phyloP scores from a whole-genome alignment of 1,284 basidiomycete species.

The Fomitopsis schrenkii region DNA sequence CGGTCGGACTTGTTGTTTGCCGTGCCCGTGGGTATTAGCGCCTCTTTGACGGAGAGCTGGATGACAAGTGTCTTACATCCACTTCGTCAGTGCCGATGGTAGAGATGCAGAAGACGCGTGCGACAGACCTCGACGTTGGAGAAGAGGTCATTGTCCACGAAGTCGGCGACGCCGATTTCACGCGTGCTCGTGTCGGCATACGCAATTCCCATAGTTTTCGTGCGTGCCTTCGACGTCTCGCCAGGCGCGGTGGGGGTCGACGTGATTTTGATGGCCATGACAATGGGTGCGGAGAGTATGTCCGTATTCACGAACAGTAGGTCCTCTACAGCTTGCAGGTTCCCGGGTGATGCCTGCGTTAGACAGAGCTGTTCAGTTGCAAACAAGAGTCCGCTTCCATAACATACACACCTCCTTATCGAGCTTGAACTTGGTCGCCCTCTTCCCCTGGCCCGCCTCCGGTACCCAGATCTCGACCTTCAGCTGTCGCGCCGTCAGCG shows the following conservation, averaged over 20 bases:
- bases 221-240: constrained; percentile 43
- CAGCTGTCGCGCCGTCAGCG: constrained; percentile 87
- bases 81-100: neutral
- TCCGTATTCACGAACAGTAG: constrained; percentile 86
- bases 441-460: constrained; percentile 72
- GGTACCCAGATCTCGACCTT: constrained; percentile 91
- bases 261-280: constrained; percentile 84
- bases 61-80: constrained; percentile 80
- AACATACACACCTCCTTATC: constrained; percentile 60
- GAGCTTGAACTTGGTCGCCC: constrained; percentile 67
- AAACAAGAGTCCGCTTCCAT: neutral
- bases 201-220: constrained; percentile 65
- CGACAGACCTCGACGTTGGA: constrained; percentile 85
- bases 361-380: too few species aligned
- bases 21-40: constrained; percentile 70
- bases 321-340: constrained; percentile 92
- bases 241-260: constrained; percentile 43
- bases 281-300: constrained; percentile 82
- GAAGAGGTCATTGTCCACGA: constrained; percentile 93
- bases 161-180: constrained; percentile 80
- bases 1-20: constrained; percentile 65
- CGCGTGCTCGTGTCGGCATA: constrained; percentile 77
- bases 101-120: neutral
- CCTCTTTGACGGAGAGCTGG: constrained; percentile 96
- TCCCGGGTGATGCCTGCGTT: constrained; percentile 88